Percentiles rank a stretch among this genome's conserved stretches.
Conservation (phyloP, 169 alveolate genomes). For the Babesia gibsoni region DNA sequence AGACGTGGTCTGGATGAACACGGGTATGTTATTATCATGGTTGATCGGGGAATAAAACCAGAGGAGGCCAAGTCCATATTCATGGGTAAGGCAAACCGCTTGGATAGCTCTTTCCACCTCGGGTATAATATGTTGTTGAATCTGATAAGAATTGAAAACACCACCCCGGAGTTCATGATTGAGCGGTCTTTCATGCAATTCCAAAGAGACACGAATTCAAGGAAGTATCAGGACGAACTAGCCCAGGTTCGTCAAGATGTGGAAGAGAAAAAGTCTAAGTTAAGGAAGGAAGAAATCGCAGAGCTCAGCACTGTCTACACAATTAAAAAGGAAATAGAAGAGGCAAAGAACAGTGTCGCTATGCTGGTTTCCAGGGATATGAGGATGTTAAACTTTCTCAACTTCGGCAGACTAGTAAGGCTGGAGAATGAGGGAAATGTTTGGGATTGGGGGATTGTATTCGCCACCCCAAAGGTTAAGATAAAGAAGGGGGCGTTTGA, state of each 20-base stretch:
- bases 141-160: conserved; percentile 94
- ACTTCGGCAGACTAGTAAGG: conserved; percentile 48
- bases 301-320: conserved; percentile 11
- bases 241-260: conserved; percentile 19
- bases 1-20: conserved; percentile 96
- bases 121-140: conserved; percentile 96
- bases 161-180: conserved; percentile 92
- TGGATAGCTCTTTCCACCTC: conserved; percentile 91
- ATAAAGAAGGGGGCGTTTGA: conserved; percentile 4
- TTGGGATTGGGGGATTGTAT: conserved; percentile 65
- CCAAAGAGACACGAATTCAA: conserved; percentile 83
- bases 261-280: conserved; percentile 57
- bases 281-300: conserved; percentile 39
- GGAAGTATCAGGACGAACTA: conserved; percentile 13
- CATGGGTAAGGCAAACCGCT: conserved; percentile 89
- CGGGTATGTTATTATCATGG: conserved; percentile 95
- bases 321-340: conserved; percentile 15
- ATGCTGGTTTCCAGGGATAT: conserved; percentile 62
- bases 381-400: conserved; percentile 25
- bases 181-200: conserved; percentile 94
- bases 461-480: conserved; percentile 53
- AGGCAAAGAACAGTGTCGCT: conserved; percentile 67
- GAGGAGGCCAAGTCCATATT: conserved; percentile 90
- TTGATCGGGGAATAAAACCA: conserved; percentile 88
- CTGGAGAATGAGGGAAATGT: conserved; percentile 34